Base-by-base conservation (phyloP, 495 filamentous ascomycete genomes). In the Friedmanniomyces endolithicus region DNA sequence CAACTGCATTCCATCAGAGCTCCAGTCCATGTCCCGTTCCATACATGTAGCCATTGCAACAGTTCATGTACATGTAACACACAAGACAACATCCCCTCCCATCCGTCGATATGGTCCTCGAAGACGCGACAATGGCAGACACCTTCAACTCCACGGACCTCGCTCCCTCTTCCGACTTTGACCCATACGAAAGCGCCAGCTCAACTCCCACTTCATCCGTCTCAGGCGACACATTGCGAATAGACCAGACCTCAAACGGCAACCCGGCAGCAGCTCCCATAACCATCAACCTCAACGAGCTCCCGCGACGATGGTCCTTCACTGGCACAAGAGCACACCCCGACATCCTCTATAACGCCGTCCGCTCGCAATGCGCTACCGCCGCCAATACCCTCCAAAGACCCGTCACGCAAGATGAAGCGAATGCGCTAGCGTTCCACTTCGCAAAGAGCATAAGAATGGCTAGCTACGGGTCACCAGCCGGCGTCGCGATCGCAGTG, bases 41-140 rank as follows among this genome's bases (percentile, higher is more conserved):
- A n/a, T n/a, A n/a, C n/a, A n/a, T n/a, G n/a, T n/a, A n/a, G n/a
- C n/a, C n/a, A n/a, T n/a, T n/a, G n/a, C n/a, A n/a, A n/a, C n/a
- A n/a, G n/a, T n/a, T n/a, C n/a, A n/a, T n/a, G n/a, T n/a, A n/a
- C n/a, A n/a, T n/a, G n/a, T n/a, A n/a, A n/a, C n/a, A 31, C 27
- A 9, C 4, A 31, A 31, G 9, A 3, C 27, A 3, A 31, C 4
- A 31, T 31, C 27, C 27, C 3, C 27, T 31, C 4, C 27, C 3
- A 31, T 31, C 8, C 47, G 43, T 45, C 19, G 40, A 12, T 19
- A 64, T 64, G 62, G 62, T 64, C 29, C 62, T 64, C 59, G 62
- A 64, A 53, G 45, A 59, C 19, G 62, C 59, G 9, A 44, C 52
- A 19, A 9, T 39, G 9, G 19, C 54, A 25, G 50, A 49, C 22